Evolutionary conservation across 805 yeast genomes (phyloP).

Genomic region (Yamadazyma kitorensis): DNA sequence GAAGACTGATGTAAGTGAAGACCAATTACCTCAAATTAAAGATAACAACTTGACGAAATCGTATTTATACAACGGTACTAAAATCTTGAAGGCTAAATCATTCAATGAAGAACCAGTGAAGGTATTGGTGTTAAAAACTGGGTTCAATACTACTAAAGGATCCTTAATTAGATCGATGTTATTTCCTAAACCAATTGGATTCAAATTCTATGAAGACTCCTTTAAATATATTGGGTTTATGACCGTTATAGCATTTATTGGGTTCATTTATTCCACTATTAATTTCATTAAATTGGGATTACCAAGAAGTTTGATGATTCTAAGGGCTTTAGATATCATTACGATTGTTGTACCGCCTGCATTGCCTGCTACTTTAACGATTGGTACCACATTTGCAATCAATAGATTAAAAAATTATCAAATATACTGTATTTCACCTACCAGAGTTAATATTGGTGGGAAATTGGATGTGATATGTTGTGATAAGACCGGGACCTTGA

Average conservation of each 20-base stretch:
- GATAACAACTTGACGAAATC: slow-evolving; percentile 70
- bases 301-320: slow-evolving; percentile 62
- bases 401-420: slow-evolving; percentile 59
- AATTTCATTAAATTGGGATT: slow-evolving; percentile 79
- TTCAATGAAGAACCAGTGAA: slow-evolving; percentile 73
- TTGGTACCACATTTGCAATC: slow-evolving; percentile 92
- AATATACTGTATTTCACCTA: slow-evolving; percentile 91
- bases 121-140: slow-evolving; percentile 86
- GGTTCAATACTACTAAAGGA: slow-evolving; percentile 95
- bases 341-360: slow-evolving; percentile 99
- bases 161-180: slow-evolving; percentile 91
- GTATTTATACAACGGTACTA: slow-evolving; percentile 84
- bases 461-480: slow-evolving; percentile 86
- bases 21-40: slow-evolving; percentile 54
- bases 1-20: slow-evolving; percentile 64
- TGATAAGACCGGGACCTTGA: slow-evolving; percentile 96
- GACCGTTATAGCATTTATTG: slow-evolving; percentile 80
- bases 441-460: slow-evolving; percentile 94
- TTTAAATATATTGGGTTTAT: slow-evolving; percentile 95
- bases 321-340: slow-evolving; percentile 89
- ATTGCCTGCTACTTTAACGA: slow-evolving; percentile 93
- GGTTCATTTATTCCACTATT: slow-evolving; percentile 79
- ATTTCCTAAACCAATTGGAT: slow-evolving; percentile 91
- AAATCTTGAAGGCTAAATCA: slow-evolving; percentile 75
- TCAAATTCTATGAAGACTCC: slow-evolving; percentile 91